Percentiles rank a stretch among this genome's conserved stretches.
Evolutionary conservation across 1,284 basidiomycete species (phyloP).

Genomic region (Ustilago trichophora): DNA sequence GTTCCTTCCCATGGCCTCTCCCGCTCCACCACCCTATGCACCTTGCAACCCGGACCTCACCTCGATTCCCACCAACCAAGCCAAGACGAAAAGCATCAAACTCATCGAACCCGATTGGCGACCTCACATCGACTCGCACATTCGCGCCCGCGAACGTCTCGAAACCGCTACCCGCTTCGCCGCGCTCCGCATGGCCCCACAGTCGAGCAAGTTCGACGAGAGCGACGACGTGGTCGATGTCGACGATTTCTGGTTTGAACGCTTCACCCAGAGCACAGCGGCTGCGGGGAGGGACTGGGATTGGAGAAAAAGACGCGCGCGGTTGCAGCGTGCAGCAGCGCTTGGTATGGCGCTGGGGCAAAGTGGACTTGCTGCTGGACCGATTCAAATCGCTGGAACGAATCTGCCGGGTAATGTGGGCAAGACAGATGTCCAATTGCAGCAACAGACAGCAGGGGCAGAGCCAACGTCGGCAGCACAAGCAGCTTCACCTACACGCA

Average conservation of each 20-base stretch:
- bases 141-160: constrained; percentile 56
- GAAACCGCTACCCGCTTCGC: constrained; percentile 43
- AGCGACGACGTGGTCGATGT: constrained; percentile 11
- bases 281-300: constrained; percentile 63
- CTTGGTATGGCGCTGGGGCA: constrained; percentile 31
- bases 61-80: background rate
- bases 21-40: constrained; percentile 24
- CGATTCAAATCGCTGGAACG: background rate
- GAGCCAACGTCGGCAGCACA: background rate
- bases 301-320: constrained; percentile 51
- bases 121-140: constrained; percentile 49
- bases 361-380: constrained; percentile 6
- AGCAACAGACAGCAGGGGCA: constrained; percentile 3
- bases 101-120: constrained; percentile 62
- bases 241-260: constrained; percentile 62
- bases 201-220: background rate
- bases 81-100: constrained; percentile 26
- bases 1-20: background rate
- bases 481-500: constrained; percentile 12
- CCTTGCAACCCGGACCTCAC: constrained; percentile 1
- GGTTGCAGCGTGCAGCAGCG: constrained; percentile 33
- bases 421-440: constrained; percentile 38
- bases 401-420: constrained; percentile 18
- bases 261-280: constrained; percentile 59
- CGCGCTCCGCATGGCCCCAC: background rate